Conservation (phyloP, 2,329 filamentous ascomycete species). For the Scedosporium dehoogii region DNA sequence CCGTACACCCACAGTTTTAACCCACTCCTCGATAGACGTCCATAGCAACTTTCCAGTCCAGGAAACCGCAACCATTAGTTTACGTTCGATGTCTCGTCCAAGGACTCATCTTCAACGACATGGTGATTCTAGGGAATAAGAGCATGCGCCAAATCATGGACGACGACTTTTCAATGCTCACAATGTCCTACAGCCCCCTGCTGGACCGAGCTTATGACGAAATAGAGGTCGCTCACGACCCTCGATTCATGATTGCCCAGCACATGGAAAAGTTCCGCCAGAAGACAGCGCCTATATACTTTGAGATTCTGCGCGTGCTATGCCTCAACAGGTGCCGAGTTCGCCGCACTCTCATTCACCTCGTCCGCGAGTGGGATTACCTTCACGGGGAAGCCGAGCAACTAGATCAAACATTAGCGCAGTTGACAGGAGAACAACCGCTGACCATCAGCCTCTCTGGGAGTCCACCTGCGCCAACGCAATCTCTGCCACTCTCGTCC, state of each 20-base stretch:
- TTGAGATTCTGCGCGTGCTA: constrained; percentile 74
- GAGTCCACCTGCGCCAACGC: constrained; percentile 39
- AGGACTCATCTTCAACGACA: constrained; percentile 63
- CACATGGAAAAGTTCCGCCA: constrained; percentile 62
- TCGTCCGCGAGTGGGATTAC: constrained; percentile 72
- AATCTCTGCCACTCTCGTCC: constrained; percentile 66
- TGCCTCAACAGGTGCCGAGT: constrained; percentile 88
- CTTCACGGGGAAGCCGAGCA: constrained; percentile 75
- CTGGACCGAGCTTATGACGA: constrained; percentile 67
- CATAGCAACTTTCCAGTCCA: constrained; percentile 62
- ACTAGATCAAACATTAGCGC: constrained; percentile 58
- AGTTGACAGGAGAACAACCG: constrained; percentile 50
- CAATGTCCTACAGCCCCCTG: constrained; percentile 61
- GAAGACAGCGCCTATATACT: constrained; percentile 57
- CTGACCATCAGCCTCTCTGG: constrained; percentile 33
- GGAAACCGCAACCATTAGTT: constrained; percentile 72
- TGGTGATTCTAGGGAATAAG: constrained; percentile 56
- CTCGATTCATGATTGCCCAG: constrained; percentile 61
- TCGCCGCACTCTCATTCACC: constrained; percentile 79
- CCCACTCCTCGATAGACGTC: constrained; percentile 46
- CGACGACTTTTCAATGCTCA: constrained; percentile 68
- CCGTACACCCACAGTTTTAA: not conserved
- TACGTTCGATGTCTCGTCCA: constrained; percentile 77
- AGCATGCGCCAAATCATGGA: constrained; percentile 68
- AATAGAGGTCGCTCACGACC: constrained; percentile 63